These are phyloP conservation scores for Sclerotinia sclerotiorum DNA, from an alignment of 2,329 filamentous ascomycete species.

Conservation along the genomic window DNA sequence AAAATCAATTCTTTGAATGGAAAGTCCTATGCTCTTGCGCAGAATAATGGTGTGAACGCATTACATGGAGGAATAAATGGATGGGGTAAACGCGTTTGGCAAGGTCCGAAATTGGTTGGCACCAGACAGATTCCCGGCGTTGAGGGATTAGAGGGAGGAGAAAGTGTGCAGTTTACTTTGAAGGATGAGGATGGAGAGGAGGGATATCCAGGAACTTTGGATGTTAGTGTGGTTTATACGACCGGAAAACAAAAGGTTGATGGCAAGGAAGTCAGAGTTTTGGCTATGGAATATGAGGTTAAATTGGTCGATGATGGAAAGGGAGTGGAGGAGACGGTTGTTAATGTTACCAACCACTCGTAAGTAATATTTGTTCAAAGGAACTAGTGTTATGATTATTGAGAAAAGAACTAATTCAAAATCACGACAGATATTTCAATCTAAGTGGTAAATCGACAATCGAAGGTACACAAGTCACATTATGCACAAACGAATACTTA, in stretches of 20 bases:
- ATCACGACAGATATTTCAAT: conserved; percentile 58
- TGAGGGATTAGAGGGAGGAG: conserved; percentile 58
- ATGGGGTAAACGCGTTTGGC: conserved; percentile 79
- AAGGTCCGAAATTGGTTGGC: conserved; percentile 66
- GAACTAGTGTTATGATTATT: neutral
- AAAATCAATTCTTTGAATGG: conserved; percentile 72
- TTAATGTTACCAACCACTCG: conserved; percentile 97
- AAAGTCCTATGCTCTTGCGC: conserved; percentile 65
- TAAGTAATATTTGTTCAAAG: conserved; percentile 43
- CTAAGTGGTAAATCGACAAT: conserved; percentile 57
- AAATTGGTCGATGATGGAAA: conserved; percentile 60
- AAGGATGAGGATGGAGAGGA: conserved; percentile 80
- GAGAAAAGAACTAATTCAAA: neutral
- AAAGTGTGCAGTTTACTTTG: conserved; percentile 65
- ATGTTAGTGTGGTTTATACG: conserved; percentile 76
- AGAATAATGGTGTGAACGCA: conserved; percentile 76
- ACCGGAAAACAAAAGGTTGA: conserved; percentile 64
- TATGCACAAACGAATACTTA: conserved; percentile 65
- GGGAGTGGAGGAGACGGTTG: conserved; percentile 78
- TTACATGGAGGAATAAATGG: conserved; percentile 71
- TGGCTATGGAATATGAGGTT: conserved; percentile 88
- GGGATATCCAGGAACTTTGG: conserved; percentile 83
- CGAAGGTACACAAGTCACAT: conserved; percentile 58
- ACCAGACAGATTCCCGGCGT: conserved; percentile 50
- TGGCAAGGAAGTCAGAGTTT: conserved; percentile 64